Evolutionary conservation across 2,329 filamentous ascomycete species (phyloP).

Genomic region (Tolypocladium endophyticum): DNA sequence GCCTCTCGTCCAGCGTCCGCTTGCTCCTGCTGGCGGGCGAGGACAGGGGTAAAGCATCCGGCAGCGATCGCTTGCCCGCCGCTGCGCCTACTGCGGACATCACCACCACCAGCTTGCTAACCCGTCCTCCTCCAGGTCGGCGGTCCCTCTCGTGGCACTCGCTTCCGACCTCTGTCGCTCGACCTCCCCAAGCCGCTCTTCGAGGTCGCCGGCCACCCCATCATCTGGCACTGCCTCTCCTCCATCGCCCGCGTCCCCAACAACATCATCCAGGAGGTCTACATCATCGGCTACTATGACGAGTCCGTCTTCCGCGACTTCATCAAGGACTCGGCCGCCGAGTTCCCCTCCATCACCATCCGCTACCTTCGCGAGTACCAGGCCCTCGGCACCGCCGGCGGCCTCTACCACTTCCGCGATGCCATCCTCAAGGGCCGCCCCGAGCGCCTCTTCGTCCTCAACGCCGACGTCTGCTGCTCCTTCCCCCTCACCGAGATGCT

Average conservation of each 20-base stretch:
- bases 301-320: conserved; percentile 95
- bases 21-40: neutral
- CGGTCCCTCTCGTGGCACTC: conserved; percentile 87
- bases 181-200: conserved; percentile 98
- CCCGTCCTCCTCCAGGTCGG: conserved; percentile 56
- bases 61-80: neutral
- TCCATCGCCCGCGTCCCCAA: conserved; percentile 83
- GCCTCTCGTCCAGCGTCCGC: neutral
- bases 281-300: conserved; percentile 98
- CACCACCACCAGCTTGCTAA: conserved; percentile 13
- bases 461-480: conserved; percentile 97
- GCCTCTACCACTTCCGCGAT: conserved; percentile 98
- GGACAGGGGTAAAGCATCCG: neutral
- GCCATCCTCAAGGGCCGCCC: conserved; percentile 93
- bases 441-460: conserved; percentile 92
- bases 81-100: neutral
- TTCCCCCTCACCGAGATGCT: conserved; percentile 97
- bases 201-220: conserved; percentile 94
- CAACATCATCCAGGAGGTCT: conserved; percentile 75
- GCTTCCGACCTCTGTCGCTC: conserved; percentile 88
- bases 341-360: conserved; percentile 76
- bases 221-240: conserved; percentile 94
- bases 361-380: conserved; percentile 97
- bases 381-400: conserved; percentile 88
- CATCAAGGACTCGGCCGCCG: conserved; percentile 79